Conservation (phyloP, 1,284 basidiomycete genomes). For the Chalciporus sp. region DNA sequence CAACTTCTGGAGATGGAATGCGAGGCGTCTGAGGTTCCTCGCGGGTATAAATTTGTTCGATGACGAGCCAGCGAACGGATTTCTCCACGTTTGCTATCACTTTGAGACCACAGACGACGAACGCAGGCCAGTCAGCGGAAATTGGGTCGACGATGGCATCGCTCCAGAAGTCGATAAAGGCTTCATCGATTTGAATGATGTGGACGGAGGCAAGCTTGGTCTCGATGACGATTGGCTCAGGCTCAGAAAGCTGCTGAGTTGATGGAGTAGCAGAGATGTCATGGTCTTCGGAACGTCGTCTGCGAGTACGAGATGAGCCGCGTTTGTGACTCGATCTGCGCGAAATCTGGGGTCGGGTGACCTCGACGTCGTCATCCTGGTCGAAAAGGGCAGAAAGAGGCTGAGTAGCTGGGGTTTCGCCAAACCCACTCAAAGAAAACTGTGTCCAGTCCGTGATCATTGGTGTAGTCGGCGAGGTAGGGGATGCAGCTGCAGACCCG, state of each 20-base stretch:
- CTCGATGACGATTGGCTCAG: constrained; percentile 34
- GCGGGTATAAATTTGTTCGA: constrained; percentile 58
- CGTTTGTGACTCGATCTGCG: constrained; percentile 24
- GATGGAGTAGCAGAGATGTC: constrained; percentile 1
- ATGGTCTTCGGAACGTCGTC: constrained; percentile 25
- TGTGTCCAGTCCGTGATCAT: constrained; percentile 50
- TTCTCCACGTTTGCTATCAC: constrained; percentile 12
- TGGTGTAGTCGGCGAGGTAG: constrained; percentile 26
- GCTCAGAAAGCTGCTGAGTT: constrained; percentile 9
- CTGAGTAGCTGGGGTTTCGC: constrained; percentile 42
- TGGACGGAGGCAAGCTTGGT: constrained; percentile 42
- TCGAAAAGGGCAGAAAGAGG: constrained; percentile 61
- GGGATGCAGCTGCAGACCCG: constrained; percentile 20
- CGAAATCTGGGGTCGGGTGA: constrained; percentile 45
- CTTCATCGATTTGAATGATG: constrained; percentile 67
- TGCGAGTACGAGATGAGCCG: constrained; percentile 25
- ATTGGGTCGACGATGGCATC: constrained; percentile 70
- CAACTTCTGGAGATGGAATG: constrained; percentile 25
- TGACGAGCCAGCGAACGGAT: constrained; percentile 58
- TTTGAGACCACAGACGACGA: constrained; percentile 69
- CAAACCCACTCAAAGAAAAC: constrained; percentile 68
- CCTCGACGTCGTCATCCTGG: constrained; percentile 57
- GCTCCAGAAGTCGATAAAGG: constrained; percentile 77
- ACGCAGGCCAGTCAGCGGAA: constrained; percentile 60
- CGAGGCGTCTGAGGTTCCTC: constrained; percentile 17